phyloP scores from a whole-genome alignment of 1,284 basidiomycete species.

The Cutaneotrichosporon sp. region DNA sequence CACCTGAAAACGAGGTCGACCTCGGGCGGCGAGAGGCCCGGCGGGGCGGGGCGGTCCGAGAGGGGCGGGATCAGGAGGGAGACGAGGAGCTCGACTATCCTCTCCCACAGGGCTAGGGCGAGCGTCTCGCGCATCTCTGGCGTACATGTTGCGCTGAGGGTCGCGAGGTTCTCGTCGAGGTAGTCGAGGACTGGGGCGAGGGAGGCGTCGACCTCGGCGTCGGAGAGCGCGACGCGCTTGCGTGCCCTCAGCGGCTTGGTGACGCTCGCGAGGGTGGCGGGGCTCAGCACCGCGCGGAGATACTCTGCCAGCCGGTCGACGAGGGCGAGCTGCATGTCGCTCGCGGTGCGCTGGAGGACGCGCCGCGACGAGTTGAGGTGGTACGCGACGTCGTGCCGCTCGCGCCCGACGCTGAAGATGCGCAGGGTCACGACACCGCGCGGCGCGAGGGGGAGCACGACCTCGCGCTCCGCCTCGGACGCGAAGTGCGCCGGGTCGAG shows the following conservation, averaged over 20 bases:
- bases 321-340: slow-evolving; percentile 48
- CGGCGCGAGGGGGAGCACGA: slow-evolving; percentile 46
- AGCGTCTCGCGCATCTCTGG: slow-evolving; percentile 30
- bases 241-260: slow-evolving; percentile 43
- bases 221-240: slow-evolving; percentile 38
- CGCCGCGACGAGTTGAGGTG: slow-evolving; percentile 41
- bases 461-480: slow-evolving; percentile 35
- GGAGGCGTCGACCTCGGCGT: slow-evolving; percentile 44
- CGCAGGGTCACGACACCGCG: slow-evolving; percentile 46
- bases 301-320: slow-evolving; percentile 49
- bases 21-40: slow-evolving; percentile 30
- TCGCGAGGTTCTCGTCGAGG: slow-evolving; percentile 50
- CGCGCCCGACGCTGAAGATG: slow-evolving; percentile 46
- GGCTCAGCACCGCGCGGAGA: slow-evolving; percentile 34
- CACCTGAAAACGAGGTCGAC: slow-evolving; percentile 52
- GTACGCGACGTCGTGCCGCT: slow-evolving; percentile 47
- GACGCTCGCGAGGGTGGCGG: slow-evolving; percentile 28
- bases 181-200: slow-evolving; percentile 48
- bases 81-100: slow-evolving; percentile 46
- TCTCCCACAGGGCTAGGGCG: slow-evolving; percentile 45
- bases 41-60: slow-evolving; percentile 37
- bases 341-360: slow-evolving; percentile 37
- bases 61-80: slow-evolving; percentile 51
- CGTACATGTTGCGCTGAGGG: slow-evolving; percentile 46
- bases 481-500: slow-evolving; percentile 44